Percentiles rank a stretch among this genome's conserved stretches.
Conservation (phyloP, 306 rosid species). For the Acmispon strigosus region DNA sequence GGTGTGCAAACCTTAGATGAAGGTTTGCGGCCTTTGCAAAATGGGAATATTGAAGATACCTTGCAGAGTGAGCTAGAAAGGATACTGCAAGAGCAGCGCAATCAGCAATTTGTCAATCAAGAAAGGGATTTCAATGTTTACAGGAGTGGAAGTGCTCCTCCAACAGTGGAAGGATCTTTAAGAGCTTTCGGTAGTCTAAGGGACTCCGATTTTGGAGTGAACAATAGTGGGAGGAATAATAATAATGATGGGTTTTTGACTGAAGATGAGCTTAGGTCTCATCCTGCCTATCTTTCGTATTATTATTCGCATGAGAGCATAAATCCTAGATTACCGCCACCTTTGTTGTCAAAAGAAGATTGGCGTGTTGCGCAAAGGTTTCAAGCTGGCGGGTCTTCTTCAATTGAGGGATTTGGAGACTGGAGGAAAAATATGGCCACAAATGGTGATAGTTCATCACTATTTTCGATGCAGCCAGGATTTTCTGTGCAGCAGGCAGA, state of each 20-base stretch:
- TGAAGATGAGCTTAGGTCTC: constrained; percentile 83
- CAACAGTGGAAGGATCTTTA: constrained; percentile 86
- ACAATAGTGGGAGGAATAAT: constrained; percentile 28
- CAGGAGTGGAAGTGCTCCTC: constrained; percentile 99
- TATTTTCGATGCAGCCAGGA: constrained; percentile 76
- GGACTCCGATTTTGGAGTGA: constrained; percentile 41
- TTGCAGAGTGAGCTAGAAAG: constrained; percentile 70
- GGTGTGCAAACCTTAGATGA: constrained; percentile 28
- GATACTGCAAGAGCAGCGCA: constrained; percentile 62
- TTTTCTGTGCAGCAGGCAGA: constrained; percentile 58
- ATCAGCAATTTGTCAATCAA: constrained; percentile 39
- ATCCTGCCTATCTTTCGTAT: constrained; percentile 81
- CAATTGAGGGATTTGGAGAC: constrained; percentile 53
- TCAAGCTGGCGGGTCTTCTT: constrained; percentile 59
- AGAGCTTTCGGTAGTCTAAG: constrained; percentile 73
- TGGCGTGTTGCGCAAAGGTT: constrained; percentile 93
- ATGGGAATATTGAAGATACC: constrained; percentile 54
- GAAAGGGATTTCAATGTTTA: constrained; percentile 70
- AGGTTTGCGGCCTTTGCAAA: constrained; percentile 27
- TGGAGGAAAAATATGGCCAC: constrained; percentile 53
- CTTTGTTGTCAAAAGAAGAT: constrained; percentile 85
- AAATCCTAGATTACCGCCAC: constrained; percentile 91
- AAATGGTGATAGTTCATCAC: constrained; percentile 49
- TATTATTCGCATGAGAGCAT: constrained; percentile 73
- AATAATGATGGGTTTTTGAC: constrained; percentile 50